These are phyloP conservation scores for Daldinia decipiens DNA, from an alignment of 495 filamentous ascomycete species.

Conservation along the genomic window DNA sequence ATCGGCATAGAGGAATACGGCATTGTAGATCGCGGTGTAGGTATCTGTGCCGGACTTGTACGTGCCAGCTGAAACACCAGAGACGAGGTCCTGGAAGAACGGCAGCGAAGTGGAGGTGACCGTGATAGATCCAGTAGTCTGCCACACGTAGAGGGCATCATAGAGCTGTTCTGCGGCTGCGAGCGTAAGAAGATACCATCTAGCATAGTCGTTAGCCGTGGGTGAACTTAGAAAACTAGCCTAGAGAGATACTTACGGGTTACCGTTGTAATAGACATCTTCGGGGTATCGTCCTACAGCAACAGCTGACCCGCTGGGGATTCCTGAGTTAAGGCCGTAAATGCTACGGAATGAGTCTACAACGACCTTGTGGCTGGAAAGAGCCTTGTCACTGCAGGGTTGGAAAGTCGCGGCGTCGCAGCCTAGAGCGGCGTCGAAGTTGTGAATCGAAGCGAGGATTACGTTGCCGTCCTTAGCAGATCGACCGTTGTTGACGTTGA, in stretches of 20 bases:
- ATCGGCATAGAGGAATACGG: constrained; percentile 71
- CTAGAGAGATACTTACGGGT: constrained; percentile 53
- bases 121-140: constrained; percentile 60
- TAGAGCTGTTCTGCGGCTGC: constrained; percentile 75
- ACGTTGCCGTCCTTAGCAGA: constrained; percentile 71
- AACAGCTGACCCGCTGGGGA: constrained; percentile 60
- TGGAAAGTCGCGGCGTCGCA: constrained; percentile 70
- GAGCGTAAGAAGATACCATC: constrained; percentile 71
- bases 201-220: constrained; percentile 16
- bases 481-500: constrained; percentile 59
- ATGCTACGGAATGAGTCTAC: constrained; percentile 71
- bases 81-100: constrained; percentile 67
- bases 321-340: constrained; percentile 67
- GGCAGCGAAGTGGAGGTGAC: constrained; percentile 63
- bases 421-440: constrained; percentile 67
- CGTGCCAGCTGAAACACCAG: constrained; percentile 60
- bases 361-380: constrained; percentile 72
- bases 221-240: background rate
- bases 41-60: constrained; percentile 58
- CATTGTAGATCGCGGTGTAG: constrained; percentile 62
- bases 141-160: constrained; percentile 70
- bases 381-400: constrained; percentile 69
- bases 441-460: constrained; percentile 69
- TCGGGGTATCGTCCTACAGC: constrained; percentile 76
- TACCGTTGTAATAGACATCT: constrained; percentile 72